A percentile compares a stretch with the other conserved stretches of the same genome.
Evolutionary conservation across 2,329 filamentous ascomycete genomes (phyloP).

Genomic region (Talaromyces piceae): DNA sequence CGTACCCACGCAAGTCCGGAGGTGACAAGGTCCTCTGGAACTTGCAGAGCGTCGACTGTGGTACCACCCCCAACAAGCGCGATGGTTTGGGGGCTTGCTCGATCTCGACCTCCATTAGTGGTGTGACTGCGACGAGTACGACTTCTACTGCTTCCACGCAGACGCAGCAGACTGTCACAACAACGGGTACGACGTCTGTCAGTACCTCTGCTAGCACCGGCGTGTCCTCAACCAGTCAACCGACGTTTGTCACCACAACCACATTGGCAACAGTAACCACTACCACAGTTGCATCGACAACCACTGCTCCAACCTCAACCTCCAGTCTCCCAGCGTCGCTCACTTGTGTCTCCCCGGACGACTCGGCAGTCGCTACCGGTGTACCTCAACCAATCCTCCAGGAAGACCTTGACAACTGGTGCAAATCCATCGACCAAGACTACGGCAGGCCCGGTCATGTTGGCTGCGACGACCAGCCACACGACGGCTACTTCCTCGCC

Average conservation of each 20-base stretch:
- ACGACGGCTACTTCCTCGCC: neutral
- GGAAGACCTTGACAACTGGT: neutral
- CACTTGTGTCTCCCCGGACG: neutral
- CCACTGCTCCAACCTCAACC: neutral
- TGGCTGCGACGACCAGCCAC: neutral
- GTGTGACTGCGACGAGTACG: neutral
- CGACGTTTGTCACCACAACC: neutral
- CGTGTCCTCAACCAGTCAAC: neutral
- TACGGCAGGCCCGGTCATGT: neutral
- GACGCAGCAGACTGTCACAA: neutral
- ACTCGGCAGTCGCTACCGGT: neutral
- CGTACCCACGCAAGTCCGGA: neutral
- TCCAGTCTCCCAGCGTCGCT: neutral
- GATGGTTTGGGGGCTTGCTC: neutral
- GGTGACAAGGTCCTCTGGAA: neutral
- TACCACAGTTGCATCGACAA: neutral
- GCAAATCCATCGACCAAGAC: neutral
- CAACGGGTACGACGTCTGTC: neutral
- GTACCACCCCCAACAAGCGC: neutral
- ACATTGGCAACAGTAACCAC: neutral
- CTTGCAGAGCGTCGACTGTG: neutral
- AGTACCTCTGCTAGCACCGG: neutral
- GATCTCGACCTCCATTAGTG: neutral
- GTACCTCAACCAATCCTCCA: neutral
- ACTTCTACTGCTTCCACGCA: neutral